Conservation (phyloP, 1,284 basidiomycete species). For the Phellopilus nigrolimitatus region DNA sequence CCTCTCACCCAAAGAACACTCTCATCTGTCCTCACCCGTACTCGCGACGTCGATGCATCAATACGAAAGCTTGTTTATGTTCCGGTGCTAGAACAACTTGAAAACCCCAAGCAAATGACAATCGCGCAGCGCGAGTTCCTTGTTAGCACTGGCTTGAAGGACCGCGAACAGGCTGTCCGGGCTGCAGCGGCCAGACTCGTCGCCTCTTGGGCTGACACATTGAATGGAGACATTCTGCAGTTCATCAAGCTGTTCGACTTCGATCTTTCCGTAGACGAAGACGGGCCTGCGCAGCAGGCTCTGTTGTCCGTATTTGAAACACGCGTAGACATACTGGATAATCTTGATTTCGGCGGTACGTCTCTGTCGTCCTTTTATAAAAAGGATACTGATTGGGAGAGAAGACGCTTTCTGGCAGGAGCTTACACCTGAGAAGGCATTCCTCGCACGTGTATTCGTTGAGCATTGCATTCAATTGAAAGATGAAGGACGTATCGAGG, state of each 20-base stretch:
- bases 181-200: slow-evolving; percentile 77
- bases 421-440: slow-evolving; percentile 78
- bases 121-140: slow-evolving; percentile 77
- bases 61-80: slow-evolving; percentile 82
- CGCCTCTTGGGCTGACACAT: slow-evolving; percentile 64
- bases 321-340: slow-evolving; percentile 55
- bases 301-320: slow-evolving; percentile 61
- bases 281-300: slow-evolving; percentile 61
- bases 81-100: slow-evolving; percentile 50
- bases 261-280: slow-evolving; percentile 16
- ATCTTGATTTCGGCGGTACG: slow-evolving; percentile 70
- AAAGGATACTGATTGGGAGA: neutral
- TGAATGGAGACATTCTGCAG: slow-evolving; percentile 38
- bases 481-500: slow-evolving; percentile 68
- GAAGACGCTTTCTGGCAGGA: slow-evolving; percentile 73
- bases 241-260: slow-evolving; percentile 67
- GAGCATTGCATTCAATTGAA: slow-evolving; percentile 70
- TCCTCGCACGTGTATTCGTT: slow-evolving; percentile 82
- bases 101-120: slow-evolving; percentile 64
- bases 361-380: slow-evolving; percentile 14
- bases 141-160: slow-evolving; percentile 81
- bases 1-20: slow-evolving; percentile 64
- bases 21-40: slow-evolving; percentile 70
- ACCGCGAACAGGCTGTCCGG: slow-evolving; percentile 79
- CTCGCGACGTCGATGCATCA: slow-evolving; percentile 81